Conservation (phyloP, 1,284 basidiomycete genomes). For the Coniophora puteana region DNA sequence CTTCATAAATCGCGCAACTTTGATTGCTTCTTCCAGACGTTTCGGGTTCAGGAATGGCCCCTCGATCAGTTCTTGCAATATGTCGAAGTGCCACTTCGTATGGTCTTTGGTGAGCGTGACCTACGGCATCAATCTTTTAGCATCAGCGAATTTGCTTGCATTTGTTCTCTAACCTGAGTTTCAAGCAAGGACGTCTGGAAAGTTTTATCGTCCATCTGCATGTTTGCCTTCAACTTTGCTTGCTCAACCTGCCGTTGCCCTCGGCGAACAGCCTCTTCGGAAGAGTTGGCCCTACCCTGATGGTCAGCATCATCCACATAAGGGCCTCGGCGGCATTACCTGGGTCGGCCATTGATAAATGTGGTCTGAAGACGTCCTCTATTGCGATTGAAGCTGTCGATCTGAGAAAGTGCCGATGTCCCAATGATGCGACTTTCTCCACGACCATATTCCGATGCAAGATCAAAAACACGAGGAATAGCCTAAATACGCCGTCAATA, state of each 20-base stretch:
- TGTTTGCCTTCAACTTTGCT: conserved; percentile 81
- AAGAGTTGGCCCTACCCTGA: conserved; percentile 69
- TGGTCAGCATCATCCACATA: background rate
- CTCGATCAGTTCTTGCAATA: conserved; percentile 86
- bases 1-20: conserved; percentile 84
- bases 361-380: conserved; percentile 61
- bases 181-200: conserved; percentile 84
- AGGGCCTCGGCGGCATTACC: conserved; percentile 34
- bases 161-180: conserved; percentile 58
- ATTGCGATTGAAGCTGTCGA: conserved; percentile 91
- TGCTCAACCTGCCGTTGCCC: conserved; percentile 92
- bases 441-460: conserved; percentile 75
- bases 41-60: conserved; percentile 90
- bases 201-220: conserved; percentile 91
- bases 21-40: conserved; percentile 94
- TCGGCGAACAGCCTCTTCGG: conserved; percentile 82
- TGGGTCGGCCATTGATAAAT: conserved; percentile 52
- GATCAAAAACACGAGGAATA: conserved; percentile 81
- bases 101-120: conserved; percentile 89
- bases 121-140: conserved; percentile 31
- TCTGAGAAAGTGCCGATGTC: conserved; percentile 80
- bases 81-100: conserved; percentile 90
- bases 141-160: conserved; percentile 1
- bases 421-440: conserved; percentile 80
- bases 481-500: conserved; percentile 43